Percentiles rank a stretch among this genome's conserved stretches.
These are phyloP conservation scores for Sequoia sempervirens DNA, from an alignment of 75 land plant genomes.

Conservation along the genomic window DNA sequence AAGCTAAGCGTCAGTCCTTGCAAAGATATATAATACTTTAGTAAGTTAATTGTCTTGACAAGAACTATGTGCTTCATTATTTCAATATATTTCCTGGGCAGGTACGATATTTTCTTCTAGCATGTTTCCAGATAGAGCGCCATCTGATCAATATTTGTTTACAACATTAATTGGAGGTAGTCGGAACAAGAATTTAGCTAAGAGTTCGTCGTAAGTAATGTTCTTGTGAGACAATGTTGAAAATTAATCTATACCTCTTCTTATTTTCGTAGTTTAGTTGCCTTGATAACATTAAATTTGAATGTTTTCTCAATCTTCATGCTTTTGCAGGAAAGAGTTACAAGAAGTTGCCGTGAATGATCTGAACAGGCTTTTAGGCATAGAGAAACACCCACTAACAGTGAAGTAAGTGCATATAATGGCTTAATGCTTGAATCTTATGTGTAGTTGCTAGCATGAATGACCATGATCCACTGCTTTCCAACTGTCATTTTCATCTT, in stretches of 20 bases:
- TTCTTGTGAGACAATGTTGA: not conserved
- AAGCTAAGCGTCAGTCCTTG: not conserved
- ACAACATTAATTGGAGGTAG: constrained; percentile 96
- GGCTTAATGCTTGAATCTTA: constrained; percentile 3
- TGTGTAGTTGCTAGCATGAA: not conserved
- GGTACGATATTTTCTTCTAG: constrained; percentile 95
- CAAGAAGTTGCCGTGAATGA: constrained; percentile 66
- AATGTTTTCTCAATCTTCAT: not conserved
- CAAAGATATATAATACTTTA: not conserved
- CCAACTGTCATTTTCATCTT: not conserved
- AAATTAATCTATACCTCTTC: not conserved
- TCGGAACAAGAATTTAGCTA: constrained; percentile 74
- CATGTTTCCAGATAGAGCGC: constrained; percentile 99
- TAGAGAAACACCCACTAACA: constrained; percentile 65
- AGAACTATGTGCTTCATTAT: not conserved
- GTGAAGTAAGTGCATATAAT: constrained; percentile 54
- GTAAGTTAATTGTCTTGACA: not conserved
- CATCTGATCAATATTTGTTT: constrained; percentile 64
- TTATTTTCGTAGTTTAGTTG: not conserved
- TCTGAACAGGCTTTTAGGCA: constrained; percentile 63
- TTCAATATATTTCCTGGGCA: constrained; percentile 17
- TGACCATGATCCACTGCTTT: not conserved
- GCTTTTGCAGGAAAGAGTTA: constrained; percentile 54
- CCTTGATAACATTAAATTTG: not conserved
- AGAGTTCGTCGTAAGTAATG: constrained; percentile 52